Evolutionary conservation across 129 eudicot species (phyloP).

Genomic region (Artemisia tridentata): DNA sequence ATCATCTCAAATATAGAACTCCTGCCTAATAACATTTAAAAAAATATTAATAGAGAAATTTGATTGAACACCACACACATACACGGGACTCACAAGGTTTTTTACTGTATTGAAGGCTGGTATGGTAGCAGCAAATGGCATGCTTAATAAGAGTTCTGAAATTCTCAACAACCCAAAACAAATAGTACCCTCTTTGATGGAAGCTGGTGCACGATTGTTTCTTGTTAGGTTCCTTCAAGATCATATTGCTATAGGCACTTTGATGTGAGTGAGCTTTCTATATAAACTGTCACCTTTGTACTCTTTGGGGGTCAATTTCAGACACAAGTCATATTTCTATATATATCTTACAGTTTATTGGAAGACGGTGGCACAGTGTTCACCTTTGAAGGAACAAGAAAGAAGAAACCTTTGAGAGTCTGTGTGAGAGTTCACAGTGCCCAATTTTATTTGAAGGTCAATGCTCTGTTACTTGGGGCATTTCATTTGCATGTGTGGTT

Average conservation of each 20-base stretch:
- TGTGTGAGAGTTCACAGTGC: constrained; percentile 69
- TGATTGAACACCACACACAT: no score
- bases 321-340: not conserved
- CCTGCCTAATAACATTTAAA: not conserved
- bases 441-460: constrained; percentile 88
- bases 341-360: constrained; percentile 43
- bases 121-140: constrained; percentile 55
- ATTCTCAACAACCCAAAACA: constrained; percentile 74
- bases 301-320: not conserved
- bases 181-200: constrained; percentile 79
- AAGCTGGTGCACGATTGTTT: constrained; percentile 76
- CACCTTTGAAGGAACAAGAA: constrained; percentile 70
- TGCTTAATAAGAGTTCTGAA: constrained; percentile 48
- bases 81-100: not conserved
- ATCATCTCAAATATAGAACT: no score
- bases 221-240: constrained; percentile 67
- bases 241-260: constrained; percentile 61
- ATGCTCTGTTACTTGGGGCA: not conserved
- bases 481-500: no score
- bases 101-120: constrained; percentile 59
- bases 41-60: no score
- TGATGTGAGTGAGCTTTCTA: constrained; percentile 57
- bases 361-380: constrained; percentile 87
- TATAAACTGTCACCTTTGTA: not conserved
- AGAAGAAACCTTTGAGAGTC: constrained; percentile 47